Evolutionary conservation across 495 filamentous ascomycete genomes (phyloP).

Genomic region (Penicilliopsis zonata): DNA sequence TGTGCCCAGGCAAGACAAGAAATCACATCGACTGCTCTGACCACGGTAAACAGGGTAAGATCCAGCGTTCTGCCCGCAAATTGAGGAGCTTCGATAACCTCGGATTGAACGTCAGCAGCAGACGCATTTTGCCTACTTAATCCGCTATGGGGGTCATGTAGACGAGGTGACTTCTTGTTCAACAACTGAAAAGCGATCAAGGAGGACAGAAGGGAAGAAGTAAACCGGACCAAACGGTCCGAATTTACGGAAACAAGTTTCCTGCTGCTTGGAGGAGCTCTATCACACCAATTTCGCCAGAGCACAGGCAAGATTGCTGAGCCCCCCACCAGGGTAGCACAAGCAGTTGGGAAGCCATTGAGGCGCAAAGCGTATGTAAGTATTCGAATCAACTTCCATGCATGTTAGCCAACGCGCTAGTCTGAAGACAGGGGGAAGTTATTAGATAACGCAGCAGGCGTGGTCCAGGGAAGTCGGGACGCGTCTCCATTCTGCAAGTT

Average conservation of each 20-base stretch:
- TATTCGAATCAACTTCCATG: constrained; percentile 21
- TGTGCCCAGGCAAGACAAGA: constrained; percentile 54
- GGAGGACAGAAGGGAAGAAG: constrained; percentile 30
- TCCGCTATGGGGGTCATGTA: constrained; percentile 6
- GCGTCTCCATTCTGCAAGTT: too few species aligned
- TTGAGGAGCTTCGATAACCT: constrained; percentile 11
- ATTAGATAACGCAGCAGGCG: too few species aligned
- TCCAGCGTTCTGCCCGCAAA: constrained; percentile 74
- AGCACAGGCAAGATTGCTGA: constrained; percentile 53
- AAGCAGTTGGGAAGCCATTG: constrained; percentile 68
- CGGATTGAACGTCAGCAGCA: too few species aligned
- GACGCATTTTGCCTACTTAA: constrained; percentile 2
- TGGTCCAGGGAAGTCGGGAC: too few species aligned
- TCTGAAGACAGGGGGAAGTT: too few species aligned
- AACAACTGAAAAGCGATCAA: constrained; percentile 36
- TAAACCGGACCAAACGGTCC: constrained; percentile 23
- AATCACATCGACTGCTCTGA: constrained; percentile 63
- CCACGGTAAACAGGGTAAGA: constrained; percentile 69
- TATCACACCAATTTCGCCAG: too few species aligned
- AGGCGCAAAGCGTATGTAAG: constrained; percentile 25
- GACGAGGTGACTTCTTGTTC: constrained; percentile 22
- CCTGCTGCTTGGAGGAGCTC: too few species aligned
- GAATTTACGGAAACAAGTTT: constrained; percentile 8
- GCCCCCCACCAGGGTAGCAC: constrained; percentile 62
- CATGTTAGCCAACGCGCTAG: too few species aligned